Evolutionary conservation across 345 rosid genomes (phyloP).

Genomic region (Melaleuca alternifolia): DNA sequence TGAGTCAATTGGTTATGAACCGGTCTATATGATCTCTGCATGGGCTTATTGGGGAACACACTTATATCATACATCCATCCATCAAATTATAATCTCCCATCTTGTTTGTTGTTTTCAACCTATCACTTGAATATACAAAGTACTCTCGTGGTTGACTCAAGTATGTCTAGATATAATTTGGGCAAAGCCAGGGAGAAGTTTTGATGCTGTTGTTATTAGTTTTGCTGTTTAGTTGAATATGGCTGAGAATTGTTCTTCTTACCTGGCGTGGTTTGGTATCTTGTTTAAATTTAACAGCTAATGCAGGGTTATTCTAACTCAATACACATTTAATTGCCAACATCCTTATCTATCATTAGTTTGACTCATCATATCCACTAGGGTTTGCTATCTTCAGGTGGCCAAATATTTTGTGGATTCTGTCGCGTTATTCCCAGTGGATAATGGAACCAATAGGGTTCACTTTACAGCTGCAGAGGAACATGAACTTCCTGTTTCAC

Average conservation of each 20-base stretch:
- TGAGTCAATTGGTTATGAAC: neutral
- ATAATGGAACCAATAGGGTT: constrained; percentile 1
- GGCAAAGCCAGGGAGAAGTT: neutral
- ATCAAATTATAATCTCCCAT: neutral
- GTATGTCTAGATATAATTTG: neutral
- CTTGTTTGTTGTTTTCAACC: neutral
- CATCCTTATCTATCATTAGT: neutral
- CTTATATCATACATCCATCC: neutral
- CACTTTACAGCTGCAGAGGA: constrained; percentile 11
- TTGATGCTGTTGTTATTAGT: neutral
- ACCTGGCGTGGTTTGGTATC: neutral
- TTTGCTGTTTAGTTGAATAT: neutral
- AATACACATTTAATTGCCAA: neutral
- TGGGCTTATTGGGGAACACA: neutral
- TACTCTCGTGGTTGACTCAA: neutral
- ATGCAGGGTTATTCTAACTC: neutral
- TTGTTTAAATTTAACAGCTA: neutral
- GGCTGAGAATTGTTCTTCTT: neutral
- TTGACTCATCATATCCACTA: constrained; percentile 7
- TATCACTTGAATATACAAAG: neutral
- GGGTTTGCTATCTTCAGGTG: constrained; percentile 35
- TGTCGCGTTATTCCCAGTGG: constrained; percentile 11
- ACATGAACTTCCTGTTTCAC: constrained; percentile 14
- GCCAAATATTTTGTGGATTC: constrained; percentile 3
- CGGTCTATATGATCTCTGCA: neutral